Conservation (phyloP, 1,284 basidiomycete genomes). For the Pisolithus thermaeus region DNA sequence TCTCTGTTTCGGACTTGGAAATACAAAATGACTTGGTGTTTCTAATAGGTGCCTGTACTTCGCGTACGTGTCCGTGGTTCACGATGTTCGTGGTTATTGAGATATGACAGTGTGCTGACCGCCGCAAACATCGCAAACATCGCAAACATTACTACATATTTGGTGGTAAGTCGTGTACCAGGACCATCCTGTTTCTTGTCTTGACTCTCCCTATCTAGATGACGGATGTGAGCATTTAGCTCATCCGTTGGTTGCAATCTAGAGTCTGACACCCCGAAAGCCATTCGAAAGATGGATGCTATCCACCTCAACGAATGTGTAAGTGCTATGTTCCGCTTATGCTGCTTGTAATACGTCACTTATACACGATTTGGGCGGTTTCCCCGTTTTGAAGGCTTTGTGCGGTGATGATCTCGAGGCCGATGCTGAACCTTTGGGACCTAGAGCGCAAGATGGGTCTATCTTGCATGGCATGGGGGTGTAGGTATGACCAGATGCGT, state of each 20-base stretch:
- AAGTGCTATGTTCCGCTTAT: background rate
- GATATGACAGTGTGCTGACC: background rate
- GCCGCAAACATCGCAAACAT: background rate
- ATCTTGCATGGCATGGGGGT: no score
- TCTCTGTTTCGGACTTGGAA: background rate
- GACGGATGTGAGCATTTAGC: background rate
- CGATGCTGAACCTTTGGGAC: slow-evolving; percentile 38
- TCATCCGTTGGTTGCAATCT: background rate
- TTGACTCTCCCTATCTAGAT: background rate
- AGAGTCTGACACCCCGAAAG: background rate
- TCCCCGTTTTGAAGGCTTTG: slow-evolving; percentile 26
- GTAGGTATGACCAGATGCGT: background rate
- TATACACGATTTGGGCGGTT: background rate
- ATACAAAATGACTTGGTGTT: background rate
- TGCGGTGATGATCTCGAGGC: slow-evolving; percentile 33
- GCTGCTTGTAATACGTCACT: background rate
- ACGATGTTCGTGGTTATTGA: background rate
- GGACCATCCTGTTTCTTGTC: background rate
- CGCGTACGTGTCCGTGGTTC: background rate
- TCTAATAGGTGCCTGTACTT: background rate
- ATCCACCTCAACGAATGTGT: background rate
- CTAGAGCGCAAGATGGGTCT: slow-evolving; percentile 10
- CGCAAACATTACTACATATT: background rate
- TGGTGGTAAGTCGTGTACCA: background rate
- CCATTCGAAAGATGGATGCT: background rate